Evolutionary conservation across 208 protist genomes (phyloP).

Genomic region (Crithidia fasciculata): DNA sequence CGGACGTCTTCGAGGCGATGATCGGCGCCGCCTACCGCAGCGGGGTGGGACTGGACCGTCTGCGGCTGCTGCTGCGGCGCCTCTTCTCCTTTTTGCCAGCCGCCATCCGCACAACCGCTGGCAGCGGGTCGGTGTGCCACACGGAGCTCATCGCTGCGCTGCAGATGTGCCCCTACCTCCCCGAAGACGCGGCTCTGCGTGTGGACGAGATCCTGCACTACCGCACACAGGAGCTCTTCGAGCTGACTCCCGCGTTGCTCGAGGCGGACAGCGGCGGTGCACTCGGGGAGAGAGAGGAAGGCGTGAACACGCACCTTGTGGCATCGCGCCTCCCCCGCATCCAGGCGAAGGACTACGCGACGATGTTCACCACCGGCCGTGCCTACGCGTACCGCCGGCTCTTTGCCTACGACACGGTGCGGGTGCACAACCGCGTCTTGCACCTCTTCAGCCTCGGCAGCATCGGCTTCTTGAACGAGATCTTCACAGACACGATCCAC

Average conservation of each 20-base stretch:
- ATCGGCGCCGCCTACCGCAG: constrained; percentile 62
- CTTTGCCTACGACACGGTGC: constrained; percentile 32
- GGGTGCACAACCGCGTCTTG: constrained; percentile 64
- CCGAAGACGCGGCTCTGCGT: constrained; percentile 8
- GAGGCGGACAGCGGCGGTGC: constrained; percentile 1
- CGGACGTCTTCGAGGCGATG: constrained; percentile 74
- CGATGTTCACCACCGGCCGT: constrained; percentile 68
- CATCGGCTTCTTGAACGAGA: constrained; percentile 70
- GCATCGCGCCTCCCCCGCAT: constrained; percentile 49
- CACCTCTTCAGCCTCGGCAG: constrained; percentile 27
- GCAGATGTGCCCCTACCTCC: constrained; percentile 20
- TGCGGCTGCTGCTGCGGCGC: constrained; percentile 43
- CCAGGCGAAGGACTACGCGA: constrained; percentile 62
- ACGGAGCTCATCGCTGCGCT: constrained; percentile 3
- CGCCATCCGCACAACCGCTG: not conserved
- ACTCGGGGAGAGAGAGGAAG: not conserved
- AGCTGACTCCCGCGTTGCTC: constrained; percentile 14
- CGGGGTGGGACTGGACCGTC: constrained; percentile 40
- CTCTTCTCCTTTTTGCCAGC: constrained; percentile 49
- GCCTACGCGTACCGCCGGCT: constrained; percentile 65
- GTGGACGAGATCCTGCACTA: constrained; percentile 20
- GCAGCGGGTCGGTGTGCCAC: not conserved
- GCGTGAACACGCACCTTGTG: constrained; percentile 42
- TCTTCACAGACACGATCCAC: constrained; percentile 53
- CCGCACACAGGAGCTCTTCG: constrained; percentile 16